phyloP scores from a whole-genome alignment of 2,329 filamentous ascomycete genomes.

The Sphaerulina populicola region DNA sequence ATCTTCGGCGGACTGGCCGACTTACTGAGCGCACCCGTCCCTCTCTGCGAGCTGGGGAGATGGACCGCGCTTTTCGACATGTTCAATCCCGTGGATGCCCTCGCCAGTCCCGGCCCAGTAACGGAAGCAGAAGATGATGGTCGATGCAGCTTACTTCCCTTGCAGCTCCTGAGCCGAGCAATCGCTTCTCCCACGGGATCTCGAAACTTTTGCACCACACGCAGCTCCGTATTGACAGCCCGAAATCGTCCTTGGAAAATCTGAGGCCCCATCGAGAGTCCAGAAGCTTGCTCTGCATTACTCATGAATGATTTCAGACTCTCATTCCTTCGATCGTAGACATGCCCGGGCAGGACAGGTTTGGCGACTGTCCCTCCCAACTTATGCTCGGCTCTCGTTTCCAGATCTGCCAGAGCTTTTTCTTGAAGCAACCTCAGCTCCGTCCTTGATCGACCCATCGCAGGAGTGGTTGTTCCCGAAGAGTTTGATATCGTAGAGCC shows the following conservation, averaged over 20 bases:
- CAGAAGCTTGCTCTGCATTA: slow-evolving; percentile 12
- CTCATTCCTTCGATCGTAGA: slow-evolving; percentile 32
- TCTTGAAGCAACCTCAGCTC: slow-evolving; percentile 29
- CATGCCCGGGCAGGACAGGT: slow-evolving; percentile 27
- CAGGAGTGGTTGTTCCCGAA: slow-evolving; percentile 28
- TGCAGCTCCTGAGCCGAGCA: slow-evolving; percentile 22
- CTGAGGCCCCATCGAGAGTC: slow-evolving; percentile 26
- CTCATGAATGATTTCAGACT: slow-evolving; percentile 29
- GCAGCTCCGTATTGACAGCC: slow-evolving; percentile 30
- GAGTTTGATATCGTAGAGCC: slow-evolving; percentile 26
- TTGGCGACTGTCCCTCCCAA: slow-evolving; percentile 5
- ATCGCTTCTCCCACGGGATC: slow-evolving; percentile 29
- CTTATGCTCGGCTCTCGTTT: slow-evolving; percentile 20
- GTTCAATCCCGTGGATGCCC: slow-evolving; percentile 11
- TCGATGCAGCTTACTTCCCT: slow-evolving; percentile 18
- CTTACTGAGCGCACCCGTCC: slow-evolving; percentile 14
- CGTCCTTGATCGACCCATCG: slow-evolving; percentile 28
- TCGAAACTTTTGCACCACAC: slow-evolving; percentile 31
- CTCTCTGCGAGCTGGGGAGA: slow-evolving; percentile 15
- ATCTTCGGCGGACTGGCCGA: slow-evolving; percentile 18
- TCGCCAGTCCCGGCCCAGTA: neutral
- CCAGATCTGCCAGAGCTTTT: slow-evolving; percentile 30
- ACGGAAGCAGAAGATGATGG: slow-evolving; percentile 3
- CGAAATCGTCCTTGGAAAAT: slow-evolving; percentile 32
- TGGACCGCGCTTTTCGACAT: slow-evolving; percentile 22